Conservation (phyloP, 2,329 filamentous ascomycete species). For the Pestalotiopsis fici region DNA sequence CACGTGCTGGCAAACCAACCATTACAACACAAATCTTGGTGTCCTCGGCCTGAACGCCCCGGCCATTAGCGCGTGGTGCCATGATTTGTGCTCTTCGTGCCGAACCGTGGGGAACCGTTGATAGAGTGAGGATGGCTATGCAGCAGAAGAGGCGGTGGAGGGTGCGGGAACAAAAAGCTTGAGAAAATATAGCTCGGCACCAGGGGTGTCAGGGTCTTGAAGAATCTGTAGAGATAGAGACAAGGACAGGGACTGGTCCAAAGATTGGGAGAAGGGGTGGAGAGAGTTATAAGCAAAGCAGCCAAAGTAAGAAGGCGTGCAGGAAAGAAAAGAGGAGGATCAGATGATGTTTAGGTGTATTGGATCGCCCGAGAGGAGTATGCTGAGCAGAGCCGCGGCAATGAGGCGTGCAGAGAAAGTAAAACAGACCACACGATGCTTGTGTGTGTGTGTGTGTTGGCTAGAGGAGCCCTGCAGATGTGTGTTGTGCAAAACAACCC, state of each 20-base stretch:
- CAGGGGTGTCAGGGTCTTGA: background rate
- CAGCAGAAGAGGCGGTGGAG: background rate
- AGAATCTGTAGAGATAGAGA: background rate
- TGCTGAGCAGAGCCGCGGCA: background rate
- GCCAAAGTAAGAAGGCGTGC: background rate
- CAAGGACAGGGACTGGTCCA: background rate
- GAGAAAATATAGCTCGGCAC: background rate
- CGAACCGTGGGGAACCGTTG: constrained; percentile 9
- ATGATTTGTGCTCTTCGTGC: constrained; percentile 26
- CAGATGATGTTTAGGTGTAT: no score
- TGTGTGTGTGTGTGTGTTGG: no score
- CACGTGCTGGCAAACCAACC: constrained; percentile 93
- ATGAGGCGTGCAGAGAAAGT: background rate
- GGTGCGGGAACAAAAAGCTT: background rate
- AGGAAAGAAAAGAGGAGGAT: background rate
- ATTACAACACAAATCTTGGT: constrained; percentile 98
- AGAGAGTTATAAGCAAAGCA: background rate
- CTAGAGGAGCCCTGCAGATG: no score
- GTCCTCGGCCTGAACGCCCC: constrained; percentile 87
- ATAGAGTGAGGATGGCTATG: constrained; percentile 16
- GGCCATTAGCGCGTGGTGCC: constrained; percentile 55
- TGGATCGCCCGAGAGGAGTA: no score
- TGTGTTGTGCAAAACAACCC: background rate
- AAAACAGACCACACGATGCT: no score
- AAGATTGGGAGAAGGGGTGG: background rate